phyloP scores from a whole-genome alignment of 2,329 filamentous ascomycete species.

The Metarhizium anisopliae region DNA sequence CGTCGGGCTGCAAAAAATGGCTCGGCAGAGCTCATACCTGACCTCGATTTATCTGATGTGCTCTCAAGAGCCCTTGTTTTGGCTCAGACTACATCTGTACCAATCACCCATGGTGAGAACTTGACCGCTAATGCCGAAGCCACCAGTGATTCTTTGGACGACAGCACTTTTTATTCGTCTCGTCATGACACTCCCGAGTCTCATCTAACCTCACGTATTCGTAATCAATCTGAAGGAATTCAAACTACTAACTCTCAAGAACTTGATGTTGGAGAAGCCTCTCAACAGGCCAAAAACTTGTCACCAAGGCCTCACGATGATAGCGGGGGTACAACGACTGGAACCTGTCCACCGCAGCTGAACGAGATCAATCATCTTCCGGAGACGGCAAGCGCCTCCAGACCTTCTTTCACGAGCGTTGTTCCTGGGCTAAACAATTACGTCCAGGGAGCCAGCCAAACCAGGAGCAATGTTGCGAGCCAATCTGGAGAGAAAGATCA shows the following conservation, averaged over 20 bases:
- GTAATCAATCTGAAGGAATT: conserved; percentile 31
- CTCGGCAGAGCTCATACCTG: conserved; percentile 46
- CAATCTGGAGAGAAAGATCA: conserved; percentile 32
- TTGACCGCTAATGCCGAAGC: conserved; percentile 47
- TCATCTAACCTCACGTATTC: conserved; percentile 38
- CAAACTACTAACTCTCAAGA: conserved; percentile 11
- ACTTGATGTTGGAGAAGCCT: conserved; percentile 6
- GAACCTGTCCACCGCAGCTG: neutral
- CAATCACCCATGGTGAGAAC: conserved; percentile 47
- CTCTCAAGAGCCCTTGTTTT: conserved; percentile 61
- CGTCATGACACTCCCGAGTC: conserved; percentile 70
- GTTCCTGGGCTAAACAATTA: conserved; percentile 25
- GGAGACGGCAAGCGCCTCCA: conserved; percentile 5
- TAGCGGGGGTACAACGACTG: neutral
- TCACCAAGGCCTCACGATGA: neutral
- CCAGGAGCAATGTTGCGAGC: conserved; percentile 31
- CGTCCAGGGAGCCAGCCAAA: conserved; percentile 12
- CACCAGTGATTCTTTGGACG: conserved; percentile 75
- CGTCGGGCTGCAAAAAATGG: conserved; percentile 35
- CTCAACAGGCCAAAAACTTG: neutral
- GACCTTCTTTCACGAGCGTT: conserved; percentile 9
- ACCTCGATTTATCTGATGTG: conserved; percentile 65
- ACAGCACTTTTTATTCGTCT: conserved; percentile 94
- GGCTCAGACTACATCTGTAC: conserved; percentile 59
- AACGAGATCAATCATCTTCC: neutral